phyloP scores from a whole-genome alignment of 306 rosid species.

The Clitoria ternatea region DNA sequence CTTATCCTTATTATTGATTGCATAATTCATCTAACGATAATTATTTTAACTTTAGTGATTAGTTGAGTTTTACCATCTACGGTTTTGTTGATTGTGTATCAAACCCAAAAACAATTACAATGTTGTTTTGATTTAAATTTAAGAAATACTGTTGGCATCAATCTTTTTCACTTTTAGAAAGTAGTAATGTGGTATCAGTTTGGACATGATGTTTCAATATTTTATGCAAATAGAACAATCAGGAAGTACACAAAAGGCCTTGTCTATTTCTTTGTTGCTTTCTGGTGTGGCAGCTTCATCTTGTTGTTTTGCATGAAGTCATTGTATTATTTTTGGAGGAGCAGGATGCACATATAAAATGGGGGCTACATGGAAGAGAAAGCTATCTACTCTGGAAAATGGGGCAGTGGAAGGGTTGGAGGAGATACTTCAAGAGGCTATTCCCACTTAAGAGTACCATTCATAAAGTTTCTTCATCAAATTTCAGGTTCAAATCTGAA shows the following conservation, averaged over 20 bases:
- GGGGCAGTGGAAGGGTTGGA: slow-evolving; percentile 48
- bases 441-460: slow-evolving; percentile 49
- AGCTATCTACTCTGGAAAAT: slow-evolving; percentile 30
- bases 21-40: too few species aligned
- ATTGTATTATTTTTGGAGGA: slow-evolving; percentile 25
- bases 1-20: too few species aligned
- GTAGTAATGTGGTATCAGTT: neutral
- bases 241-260: slow-evolving; percentile 25
- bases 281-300: slow-evolving; percentile 40
- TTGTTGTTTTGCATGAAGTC: slow-evolving; percentile 35
- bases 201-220: neutral
- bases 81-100: too few species aligned
- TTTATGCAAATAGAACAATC: neutral
- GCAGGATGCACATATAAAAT: slow-evolving; percentile 33
- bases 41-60: too few species aligned
- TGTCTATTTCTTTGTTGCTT: slow-evolving; percentile 51
- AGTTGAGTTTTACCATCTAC: too few species aligned
- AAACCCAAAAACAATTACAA: neutral
- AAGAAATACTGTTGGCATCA: neutral
- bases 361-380: slow-evolving; percentile 19
- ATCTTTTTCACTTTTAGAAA: neutral
- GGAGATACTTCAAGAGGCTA: slow-evolving; percentile 46
- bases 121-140: neutral
- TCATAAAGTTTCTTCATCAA: slow-evolving; percentile 42
- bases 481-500: slow-evolving; percentile 36